phyloP scores from a whole-genome alignment of 2,329 filamentous ascomycete species.

The Anthostomella pinea region DNA sequence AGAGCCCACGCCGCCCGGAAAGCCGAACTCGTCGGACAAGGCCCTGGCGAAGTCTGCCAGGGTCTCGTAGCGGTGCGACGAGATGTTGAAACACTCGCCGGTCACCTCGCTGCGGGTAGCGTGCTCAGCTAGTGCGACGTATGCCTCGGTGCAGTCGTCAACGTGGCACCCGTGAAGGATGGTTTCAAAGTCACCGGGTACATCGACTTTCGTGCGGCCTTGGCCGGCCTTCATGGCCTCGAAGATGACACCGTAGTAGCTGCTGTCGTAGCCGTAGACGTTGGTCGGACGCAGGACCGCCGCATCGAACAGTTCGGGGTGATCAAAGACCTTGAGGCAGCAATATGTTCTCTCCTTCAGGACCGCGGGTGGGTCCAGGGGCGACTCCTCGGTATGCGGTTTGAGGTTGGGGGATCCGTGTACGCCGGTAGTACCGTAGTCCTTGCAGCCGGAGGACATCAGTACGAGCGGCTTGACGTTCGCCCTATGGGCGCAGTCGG shows the following conservation, averaged over 20 bases:
- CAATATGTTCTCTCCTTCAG: slow-evolving; percentile 31
- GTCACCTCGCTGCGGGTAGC: slow-evolving; percentile 28
- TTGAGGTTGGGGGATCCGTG: slow-evolving; percentile 34
- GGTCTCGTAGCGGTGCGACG: slow-evolving; percentile 43
- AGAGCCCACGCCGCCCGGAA: slow-evolving; percentile 5
- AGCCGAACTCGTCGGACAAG: slow-evolving; percentile 38
- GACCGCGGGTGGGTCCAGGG: slow-evolving; percentile 31
- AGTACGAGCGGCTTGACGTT: slow-evolving; percentile 41
- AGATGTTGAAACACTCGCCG: slow-evolving; percentile 46
- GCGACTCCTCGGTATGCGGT: slow-evolving; percentile 43
- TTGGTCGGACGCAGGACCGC: slow-evolving; percentile 45
- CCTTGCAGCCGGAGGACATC: slow-evolving; percentile 48
- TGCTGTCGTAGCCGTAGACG: slow-evolving; percentile 44
- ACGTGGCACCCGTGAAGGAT: slow-evolving; percentile 47
- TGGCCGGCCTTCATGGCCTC: slow-evolving; percentile 27
- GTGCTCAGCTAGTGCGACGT: slow-evolving; percentile 43
- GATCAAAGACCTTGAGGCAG: slow-evolving; percentile 36
- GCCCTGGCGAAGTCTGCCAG: slow-evolving; percentile 36
- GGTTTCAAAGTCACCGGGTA: slow-evolving; percentile 34
- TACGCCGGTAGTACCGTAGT: slow-evolving; percentile 39
- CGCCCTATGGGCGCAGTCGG: slow-evolving; percentile 29
- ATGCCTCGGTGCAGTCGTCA: slow-evolving; percentile 48
- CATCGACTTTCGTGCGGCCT: slow-evolving; percentile 21
- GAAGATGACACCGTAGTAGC: slow-evolving; percentile 42
- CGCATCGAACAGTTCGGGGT: slow-evolving; percentile 39